phyloP scores from a whole-genome alignment of 495 filamentous ascomycete species.

The Daldinia decipiens region DNA sequence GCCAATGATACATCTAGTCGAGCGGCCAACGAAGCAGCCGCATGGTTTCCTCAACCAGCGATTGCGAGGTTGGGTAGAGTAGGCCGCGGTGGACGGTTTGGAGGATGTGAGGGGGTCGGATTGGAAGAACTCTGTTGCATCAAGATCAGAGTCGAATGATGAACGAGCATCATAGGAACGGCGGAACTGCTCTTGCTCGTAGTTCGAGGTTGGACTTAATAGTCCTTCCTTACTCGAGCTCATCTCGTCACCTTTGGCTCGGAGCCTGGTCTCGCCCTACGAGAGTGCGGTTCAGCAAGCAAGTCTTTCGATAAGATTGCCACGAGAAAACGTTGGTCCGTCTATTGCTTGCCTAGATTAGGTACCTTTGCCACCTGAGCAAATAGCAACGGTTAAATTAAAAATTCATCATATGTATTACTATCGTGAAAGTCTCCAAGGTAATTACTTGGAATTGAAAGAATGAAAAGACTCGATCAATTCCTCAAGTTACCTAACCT shows the following conservation, averaged over 20 bases:
- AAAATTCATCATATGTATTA: not conserved
- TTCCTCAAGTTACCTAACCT: not conserved
- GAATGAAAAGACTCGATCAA: not conserved
- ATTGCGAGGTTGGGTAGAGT: conserved; percentile 11
- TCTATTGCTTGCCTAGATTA: not conserved
- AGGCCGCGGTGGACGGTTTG: conserved; percentile 15
- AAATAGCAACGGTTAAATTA: not conserved
- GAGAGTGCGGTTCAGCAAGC: not conserved
- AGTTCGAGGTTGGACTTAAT: not conserved
- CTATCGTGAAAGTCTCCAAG: not conserved
- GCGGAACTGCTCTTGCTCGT: conserved; percentile 34
- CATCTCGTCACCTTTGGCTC: not conserved
- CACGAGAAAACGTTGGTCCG: not conserved
- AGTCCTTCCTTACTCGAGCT: not conserved
- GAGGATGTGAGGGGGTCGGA: conserved; percentile 43
- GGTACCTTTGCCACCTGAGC: not conserved
- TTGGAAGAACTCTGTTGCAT: conserved; percentile 55
- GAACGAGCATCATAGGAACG: conserved; percentile 44
- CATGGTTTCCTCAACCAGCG: not conserved
- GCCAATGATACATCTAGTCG: not conserved
- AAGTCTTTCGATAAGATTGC: not conserved
- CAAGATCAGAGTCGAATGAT: conserved; percentile 52
- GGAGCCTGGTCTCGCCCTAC: not conserved
- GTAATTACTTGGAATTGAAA: not conserved
- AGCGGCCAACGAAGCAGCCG: not conserved